Conservation (phyloP, 345 rosid species). For the Melastoma malabathricum region DNA sequence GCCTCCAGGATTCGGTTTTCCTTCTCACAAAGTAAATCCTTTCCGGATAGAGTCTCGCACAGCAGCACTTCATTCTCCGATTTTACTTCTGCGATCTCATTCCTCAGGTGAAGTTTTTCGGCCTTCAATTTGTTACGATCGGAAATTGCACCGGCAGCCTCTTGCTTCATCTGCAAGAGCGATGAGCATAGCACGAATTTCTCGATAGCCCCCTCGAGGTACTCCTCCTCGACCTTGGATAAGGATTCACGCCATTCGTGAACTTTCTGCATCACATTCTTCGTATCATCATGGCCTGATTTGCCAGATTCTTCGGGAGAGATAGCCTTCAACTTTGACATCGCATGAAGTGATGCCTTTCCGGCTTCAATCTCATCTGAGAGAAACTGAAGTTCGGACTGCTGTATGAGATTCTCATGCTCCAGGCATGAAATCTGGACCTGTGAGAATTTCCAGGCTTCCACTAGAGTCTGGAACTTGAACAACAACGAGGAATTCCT, state of each 20-base stretch:
- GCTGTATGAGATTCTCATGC: conserved; percentile 36
- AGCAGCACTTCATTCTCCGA: conserved; percentile 23
- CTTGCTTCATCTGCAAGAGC: conserved; percentile 45
- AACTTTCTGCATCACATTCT: conserved; percentile 27
- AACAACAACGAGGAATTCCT: conserved; percentile 35
- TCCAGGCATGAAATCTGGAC: conserved; percentile 43
- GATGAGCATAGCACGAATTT: conserved; percentile 45
- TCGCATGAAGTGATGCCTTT: conserved; percentile 35
- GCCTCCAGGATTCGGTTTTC: conserved; percentile 10
- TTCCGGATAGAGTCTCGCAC: conserved; percentile 7
- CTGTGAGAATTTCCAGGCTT: conserved; percentile 49
- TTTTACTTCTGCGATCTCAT: conserved; percentile 17
- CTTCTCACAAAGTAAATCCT: conserved; percentile 15
- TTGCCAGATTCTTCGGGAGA: conserved; percentile 19
- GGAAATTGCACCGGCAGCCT: conserved; percentile 31
- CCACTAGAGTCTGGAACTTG: conserved; percentile 40
- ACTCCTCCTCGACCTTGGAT: conserved; percentile 40
- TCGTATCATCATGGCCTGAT: conserved; percentile 28
- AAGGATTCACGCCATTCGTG: conserved; percentile 39
- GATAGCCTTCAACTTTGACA: conserved; percentile 33
- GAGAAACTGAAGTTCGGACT: conserved; percentile 34
- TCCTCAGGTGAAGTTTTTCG: conserved; percentile 20
- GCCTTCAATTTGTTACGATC: conserved; percentile 6
- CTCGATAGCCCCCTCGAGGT: conserved; percentile 35
- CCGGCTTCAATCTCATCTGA: conserved; percentile 31